Evolutionary conservation across 139 green algal genomes (phyloP).

Genomic region (Klebsormidium nitens): DNA sequence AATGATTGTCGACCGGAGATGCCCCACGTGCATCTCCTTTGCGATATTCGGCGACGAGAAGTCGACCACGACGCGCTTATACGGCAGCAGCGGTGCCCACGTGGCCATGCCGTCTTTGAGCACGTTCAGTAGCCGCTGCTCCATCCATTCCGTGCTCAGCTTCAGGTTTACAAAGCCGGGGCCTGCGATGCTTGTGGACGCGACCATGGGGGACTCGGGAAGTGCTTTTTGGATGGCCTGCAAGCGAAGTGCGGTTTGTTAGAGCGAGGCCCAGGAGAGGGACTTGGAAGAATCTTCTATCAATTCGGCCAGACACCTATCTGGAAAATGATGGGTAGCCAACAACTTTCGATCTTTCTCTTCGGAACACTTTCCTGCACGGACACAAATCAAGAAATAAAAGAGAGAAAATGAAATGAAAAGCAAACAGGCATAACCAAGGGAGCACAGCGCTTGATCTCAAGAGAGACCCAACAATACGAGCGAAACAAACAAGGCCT

Average conservation of each 20-base stretch:
- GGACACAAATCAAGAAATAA: background rate
- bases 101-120: slow-evolving; percentile 9
- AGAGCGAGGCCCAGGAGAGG: background rate
- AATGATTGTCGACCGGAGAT: slow-evolving; percentile 96
- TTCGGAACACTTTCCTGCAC: background rate
- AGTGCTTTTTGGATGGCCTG: slow-evolving; percentile 72
- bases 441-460: too few species aligned
- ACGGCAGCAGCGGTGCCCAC: slow-evolving; percentile 17
- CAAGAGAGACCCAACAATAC: too few species aligned
- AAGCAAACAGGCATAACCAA: too few species aligned
- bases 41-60: slow-evolving; percentile 97
- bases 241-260: background rate
- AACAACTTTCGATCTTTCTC: background rate
- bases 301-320: background rate
- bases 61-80: slow-evolving; percentile 70
- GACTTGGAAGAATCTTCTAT: background rate
- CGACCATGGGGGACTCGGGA: slow-evolving; percentile 53
- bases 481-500: too few species aligned
- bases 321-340: background rate
- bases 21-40: slow-evolving; percentile 97
- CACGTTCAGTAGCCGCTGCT: slow-evolving; percentile 19
- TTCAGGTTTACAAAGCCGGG: slow-evolving; percentile 96
- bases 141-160: slow-evolving; percentile 32
- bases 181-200: slow-evolving; percentile 64
- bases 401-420: background rate